phyloP scores from a whole-genome alignment of 2,329 filamentous ascomycete species.

The Sporothrix inflata region DNA sequence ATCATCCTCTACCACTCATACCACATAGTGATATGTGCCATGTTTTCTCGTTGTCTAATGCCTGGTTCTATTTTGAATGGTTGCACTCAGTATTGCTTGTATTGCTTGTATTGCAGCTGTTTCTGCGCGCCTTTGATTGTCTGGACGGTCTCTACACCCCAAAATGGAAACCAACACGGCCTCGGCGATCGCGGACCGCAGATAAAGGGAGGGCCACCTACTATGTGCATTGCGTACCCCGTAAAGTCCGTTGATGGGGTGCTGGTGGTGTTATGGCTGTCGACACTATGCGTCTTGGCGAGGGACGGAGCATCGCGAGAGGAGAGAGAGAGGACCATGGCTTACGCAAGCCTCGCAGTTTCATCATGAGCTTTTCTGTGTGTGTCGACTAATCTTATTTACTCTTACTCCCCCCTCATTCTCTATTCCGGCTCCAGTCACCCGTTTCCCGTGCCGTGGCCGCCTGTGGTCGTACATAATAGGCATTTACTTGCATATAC shows the following conservation, averaged over 20 bases:
- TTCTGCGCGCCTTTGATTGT: background rate
- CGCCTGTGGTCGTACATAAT: background rate
- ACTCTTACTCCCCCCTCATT: background rate
- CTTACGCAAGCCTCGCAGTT: slow-evolving; percentile 20
- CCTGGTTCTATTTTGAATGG: background rate
- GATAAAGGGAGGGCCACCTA: background rate
- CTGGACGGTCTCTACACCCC: background rate
- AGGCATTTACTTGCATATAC: background rate
- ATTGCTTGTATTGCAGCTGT: background rate
- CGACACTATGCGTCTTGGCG: slow-evolving; percentile 1
- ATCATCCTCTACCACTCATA: background rate
- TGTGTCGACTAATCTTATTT: background rate
- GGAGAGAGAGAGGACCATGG: background rate
- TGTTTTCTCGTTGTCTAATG: background rate
- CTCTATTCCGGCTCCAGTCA: slow-evolving; percentile 8
- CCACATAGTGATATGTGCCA: background rate
- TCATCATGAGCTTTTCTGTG: background rate
- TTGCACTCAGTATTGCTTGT: too few species aligned
- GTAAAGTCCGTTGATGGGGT: slow-evolving; percentile 3
- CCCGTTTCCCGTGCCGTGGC: slow-evolving; percentile 20
- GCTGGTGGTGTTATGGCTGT: background rate
- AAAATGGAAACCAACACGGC: background rate
- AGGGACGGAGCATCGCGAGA: background rate
- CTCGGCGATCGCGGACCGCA: slow-evolving; percentile 15
- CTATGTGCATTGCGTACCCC: background rate